Base-by-base conservation (phyloP, 1,139 yeast species). In the Yamadazyma taylorii region DNA sequence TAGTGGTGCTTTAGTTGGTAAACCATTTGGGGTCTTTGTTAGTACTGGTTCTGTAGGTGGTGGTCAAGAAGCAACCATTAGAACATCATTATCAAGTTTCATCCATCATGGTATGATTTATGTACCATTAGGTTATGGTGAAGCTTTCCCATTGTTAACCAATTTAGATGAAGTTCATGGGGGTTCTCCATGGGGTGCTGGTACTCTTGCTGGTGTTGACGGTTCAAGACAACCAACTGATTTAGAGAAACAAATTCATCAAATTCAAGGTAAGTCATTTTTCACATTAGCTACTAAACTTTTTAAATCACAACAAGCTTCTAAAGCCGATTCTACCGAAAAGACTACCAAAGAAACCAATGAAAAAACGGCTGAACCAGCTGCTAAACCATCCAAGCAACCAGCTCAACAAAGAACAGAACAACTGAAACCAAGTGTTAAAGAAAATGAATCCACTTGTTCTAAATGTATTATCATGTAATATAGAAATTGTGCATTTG, bases 151-250 rank as follows among this genome's bases (percentile, higher is more conserved):
- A 16, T 53, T 51, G 34, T 41, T 62, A 41, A 44, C 63, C 40
- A 52, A 52, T 48, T 41, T 63, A 40, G 58, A 56, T 2, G 69
- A 64, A 51, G 52, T 57, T 35, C 71, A 63, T 47, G 73, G 73
- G 40, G 61, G 66, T 23, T 63, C 69, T 35, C 67, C 72, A 32
- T 66, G 68, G 65, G 73, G 72, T 45, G 69, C 72, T 27, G 73
- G 73, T 39, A 51, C 67, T 35, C 60, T 55, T 43, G 70, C 73
- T 25, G 66, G 63, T 32, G 48, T 54, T 13, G 69, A 61, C 42
- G 72, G 73, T 29, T 56, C 66, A 29, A 63, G 72, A 58, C 45
- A 51, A 38, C 67, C 67, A 19, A 45, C 59, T 40, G 52, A 53
- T 24, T 52, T 61, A 44, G 73, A 67, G 48, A 55, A 60, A 51